Percentiles rank a stretch among this genome's conserved stretches.
These are phyloP conservation scores for Pleurotus pulmonarius DNA, from an alignment of 768 basidiomycete genomes.

Conservation along the genomic window DNA sequence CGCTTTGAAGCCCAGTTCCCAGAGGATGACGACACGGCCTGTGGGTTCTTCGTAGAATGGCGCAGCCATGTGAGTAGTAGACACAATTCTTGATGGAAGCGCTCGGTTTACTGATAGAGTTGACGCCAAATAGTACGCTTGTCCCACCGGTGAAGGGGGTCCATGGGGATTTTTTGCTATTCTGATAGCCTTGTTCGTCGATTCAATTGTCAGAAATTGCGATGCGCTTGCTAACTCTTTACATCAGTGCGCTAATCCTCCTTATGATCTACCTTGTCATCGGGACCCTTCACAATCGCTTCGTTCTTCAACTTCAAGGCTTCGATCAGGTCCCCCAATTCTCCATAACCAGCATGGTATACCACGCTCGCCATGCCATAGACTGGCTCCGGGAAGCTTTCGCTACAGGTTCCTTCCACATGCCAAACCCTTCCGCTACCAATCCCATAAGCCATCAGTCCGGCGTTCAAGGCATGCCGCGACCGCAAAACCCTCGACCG, in stretches of 20 bases:
- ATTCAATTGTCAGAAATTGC: neutral
- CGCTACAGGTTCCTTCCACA: constrained; percentile 16
- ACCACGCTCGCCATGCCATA: constrained; percentile 38
- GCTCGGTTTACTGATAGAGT: neutral
- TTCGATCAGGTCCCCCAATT: constrained; percentile 72
- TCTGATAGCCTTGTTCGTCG: constrained; percentile 56
- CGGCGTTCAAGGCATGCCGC: neutral
- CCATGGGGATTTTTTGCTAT: constrained; percentile 50
- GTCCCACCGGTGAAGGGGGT: constrained; percentile 58
- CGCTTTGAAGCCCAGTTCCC: constrained; percentile 67
- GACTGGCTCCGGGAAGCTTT: constrained; percentile 41
- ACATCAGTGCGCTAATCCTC: constrained; percentile 47
- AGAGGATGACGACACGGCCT: constrained; percentile 60
- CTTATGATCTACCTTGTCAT: constrained; percentile 63
- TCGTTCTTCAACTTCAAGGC: constrained; percentile 67
- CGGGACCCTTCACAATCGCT: constrained; percentile 76
- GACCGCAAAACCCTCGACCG: neutral
- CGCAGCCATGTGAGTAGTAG: constrained; percentile 58
- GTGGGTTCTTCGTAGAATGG: constrained; percentile 84
- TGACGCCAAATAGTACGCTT: constrained; percentile 51
- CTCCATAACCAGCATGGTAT: constrained; percentile 45
- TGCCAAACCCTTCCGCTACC: constrained; percentile 13
- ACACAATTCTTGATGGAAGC: neutral
- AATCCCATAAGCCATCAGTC: constrained; percentile 13
- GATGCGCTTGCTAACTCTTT: neutral